phyloP scores from a whole-genome alignment of 176 grass and related monocot species.

The Otatea glauca region DNA sequence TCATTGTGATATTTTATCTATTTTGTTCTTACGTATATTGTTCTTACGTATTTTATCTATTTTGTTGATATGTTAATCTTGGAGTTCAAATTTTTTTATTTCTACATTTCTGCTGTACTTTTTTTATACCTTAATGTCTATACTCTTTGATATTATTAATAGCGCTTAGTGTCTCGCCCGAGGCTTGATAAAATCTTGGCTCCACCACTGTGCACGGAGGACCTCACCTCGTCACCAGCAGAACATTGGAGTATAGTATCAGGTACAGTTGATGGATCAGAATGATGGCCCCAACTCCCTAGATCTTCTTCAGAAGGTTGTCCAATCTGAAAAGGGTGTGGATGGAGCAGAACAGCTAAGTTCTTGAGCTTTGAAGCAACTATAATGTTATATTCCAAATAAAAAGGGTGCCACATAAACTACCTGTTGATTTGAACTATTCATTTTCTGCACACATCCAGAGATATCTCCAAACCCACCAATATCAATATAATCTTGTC shows the following conservation, averaged over 20 bases:
- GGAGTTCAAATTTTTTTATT: too few relatives aligned
- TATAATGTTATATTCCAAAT: constrained; percentile 19
- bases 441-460: constrained; percentile 81
- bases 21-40: too few relatives aligned
- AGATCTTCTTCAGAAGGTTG: constrained; percentile 93
- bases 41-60: too few relatives aligned
- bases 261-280: constrained; percentile 73
- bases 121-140: too few relatives aligned
- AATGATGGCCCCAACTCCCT: constrained; percentile 92
- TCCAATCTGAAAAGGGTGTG: constrained; percentile 67
- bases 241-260: constrained; percentile 85
- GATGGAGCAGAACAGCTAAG: constrained; percentile 22
- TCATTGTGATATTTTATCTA: constrained; percentile 29
- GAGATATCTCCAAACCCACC: constrained; percentile 82
- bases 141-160: too few relatives aligned
- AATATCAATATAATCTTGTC: constrained; percentile 60
- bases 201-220: background rate
- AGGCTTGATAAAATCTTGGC: too few relatives aligned
- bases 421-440: constrained; percentile 77
- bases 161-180: too few relatives aligned
- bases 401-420: background rate
- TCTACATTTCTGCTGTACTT: too few relatives aligned
- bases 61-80: too few relatives aligned
- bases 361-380: constrained; percentile 32
- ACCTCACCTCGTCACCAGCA: constrained; percentile 80